Evolutionary conservation across 78 protist genomes (phyloP).

Genomic region (slime mould (Dictyostelium discoideum)): DNA sequence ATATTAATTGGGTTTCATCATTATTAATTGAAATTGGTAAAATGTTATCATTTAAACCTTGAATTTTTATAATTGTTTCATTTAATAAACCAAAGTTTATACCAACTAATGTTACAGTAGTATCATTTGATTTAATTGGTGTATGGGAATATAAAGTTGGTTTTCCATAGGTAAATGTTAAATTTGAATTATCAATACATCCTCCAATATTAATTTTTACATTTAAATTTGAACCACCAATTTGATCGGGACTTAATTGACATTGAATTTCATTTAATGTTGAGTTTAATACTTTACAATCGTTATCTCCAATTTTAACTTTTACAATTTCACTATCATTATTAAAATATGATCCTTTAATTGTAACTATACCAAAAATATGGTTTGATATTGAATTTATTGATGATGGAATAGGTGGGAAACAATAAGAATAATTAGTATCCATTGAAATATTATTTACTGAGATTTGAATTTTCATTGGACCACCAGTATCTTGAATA

Average conservation of each 20-base stretch:
- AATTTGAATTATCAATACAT: background rate
- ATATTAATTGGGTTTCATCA: background rate
- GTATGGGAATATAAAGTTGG: background rate
- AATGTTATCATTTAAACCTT: background rate
- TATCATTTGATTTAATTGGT: background rate
- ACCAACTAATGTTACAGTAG: background rate
- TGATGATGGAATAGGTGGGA: background rate
- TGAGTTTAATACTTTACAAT: background rate
- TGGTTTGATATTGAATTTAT: background rate
- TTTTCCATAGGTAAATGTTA: background rate
- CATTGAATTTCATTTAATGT: background rate
- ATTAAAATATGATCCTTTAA: background rate
- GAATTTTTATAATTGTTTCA: background rate
- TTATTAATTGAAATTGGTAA: background rate
- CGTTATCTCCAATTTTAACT: background rate
- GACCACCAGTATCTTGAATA: background rate
- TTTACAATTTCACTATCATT: background rate
- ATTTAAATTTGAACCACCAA: background rate
- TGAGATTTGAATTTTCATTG: background rate
- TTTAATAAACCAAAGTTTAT: background rate
- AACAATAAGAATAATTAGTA: background rate
- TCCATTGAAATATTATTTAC: background rate
- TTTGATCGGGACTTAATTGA: background rate
- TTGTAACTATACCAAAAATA: background rate
- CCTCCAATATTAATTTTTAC: background rate